phyloP scores from a whole-genome alignment of 2,329 filamentous ascomycete species.

The Reticulascus tulasneorum region DNA sequence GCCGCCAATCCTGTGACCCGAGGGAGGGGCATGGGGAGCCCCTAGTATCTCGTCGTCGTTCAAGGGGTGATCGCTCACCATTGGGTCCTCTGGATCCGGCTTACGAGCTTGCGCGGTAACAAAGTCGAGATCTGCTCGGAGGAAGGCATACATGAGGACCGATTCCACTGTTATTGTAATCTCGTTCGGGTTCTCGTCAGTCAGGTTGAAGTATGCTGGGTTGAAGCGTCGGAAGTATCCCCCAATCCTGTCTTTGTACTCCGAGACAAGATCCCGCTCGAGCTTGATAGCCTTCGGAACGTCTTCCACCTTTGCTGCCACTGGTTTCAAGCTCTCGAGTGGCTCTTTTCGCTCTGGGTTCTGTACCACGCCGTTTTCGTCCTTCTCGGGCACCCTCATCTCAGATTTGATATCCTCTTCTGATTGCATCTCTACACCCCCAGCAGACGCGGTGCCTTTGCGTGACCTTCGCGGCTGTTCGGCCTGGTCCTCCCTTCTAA shows the following conservation, averaged over 20 bases:
- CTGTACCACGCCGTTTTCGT: constrained; percentile 28
- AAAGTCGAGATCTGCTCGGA: constrained; percentile 92
- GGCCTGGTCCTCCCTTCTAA: constrained; percentile 32
- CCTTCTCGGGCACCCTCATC: constrained; percentile 27
- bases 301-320: constrained; percentile 50
- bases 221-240: constrained; percentile 93
- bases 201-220: constrained; percentile 66
- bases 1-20: constrained; percentile 65
- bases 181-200: constrained; percentile 30
- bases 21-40: constrained; percentile 48
- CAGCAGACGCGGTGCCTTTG: constrained; percentile 10
- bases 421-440: constrained; percentile 44
- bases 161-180: constrained; percentile 63
- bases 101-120: constrained; percentile 84
- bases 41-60: constrained; percentile 84
- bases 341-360: constrained; percentile 31
- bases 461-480: constrained; percentile 34
- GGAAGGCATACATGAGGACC: constrained; percentile 85
- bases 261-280: constrained; percentile 65
- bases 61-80: constrained; percentile 69
- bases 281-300: constrained; percentile 61
- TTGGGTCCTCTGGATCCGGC: constrained; percentile 66
- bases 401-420: constrained; percentile 39
- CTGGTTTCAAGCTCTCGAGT: constrained; percentile 35
- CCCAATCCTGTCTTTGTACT: constrained; percentile 81